Conservation (phyloP, 148 eudicot genomes). For the Amaranthus hypochondriacus region DNA sequence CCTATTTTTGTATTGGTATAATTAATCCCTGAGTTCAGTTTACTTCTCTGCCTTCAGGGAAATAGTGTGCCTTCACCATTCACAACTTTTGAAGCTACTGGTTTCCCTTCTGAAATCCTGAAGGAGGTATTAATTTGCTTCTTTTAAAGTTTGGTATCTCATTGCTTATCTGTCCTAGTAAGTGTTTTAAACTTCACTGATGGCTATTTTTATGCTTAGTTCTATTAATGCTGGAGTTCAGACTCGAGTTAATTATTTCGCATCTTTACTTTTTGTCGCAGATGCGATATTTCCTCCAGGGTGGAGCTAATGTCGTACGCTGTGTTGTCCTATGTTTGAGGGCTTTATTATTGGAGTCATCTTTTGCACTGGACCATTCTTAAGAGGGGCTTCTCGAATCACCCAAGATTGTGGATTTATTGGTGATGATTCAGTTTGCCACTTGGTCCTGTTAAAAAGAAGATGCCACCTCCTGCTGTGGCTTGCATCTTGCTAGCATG, state of each 20-base stretch:
- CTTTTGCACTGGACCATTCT: slow-evolving; percentile 59
- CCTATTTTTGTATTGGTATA: background rate
- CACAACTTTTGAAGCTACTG: slow-evolving; percentile 71
- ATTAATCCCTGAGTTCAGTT: background rate
- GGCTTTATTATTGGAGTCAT: slow-evolving; percentile 63
- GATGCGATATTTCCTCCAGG: slow-evolving; percentile 99
- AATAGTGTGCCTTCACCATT: slow-evolving; percentile 69
- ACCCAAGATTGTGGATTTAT: slow-evolving; percentile 55
- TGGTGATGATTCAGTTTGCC: slow-evolving; percentile 82
- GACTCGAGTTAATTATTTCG: slow-evolving; percentile 51
- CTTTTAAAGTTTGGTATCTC: slow-evolving; percentile 14
- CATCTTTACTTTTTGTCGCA: slow-evolving; percentile 69
- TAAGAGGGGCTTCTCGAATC: slow-evolving; percentile 79
- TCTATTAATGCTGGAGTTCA: slow-evolving; percentile 47
- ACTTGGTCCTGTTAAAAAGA: slow-evolving; percentile 65
- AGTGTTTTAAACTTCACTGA: slow-evolving; percentile 30
- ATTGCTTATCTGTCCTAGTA: slow-evolving; percentile 18
- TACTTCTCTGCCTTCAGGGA: slow-evolving; percentile 43
- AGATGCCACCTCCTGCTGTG: slow-evolving; percentile 70
- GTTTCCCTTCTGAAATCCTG: slow-evolving; percentile 75
- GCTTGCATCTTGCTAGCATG: slow-evolving; percentile 75
- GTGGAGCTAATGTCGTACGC: slow-evolving; percentile 99
- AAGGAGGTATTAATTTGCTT: slow-evolving; percentile 56
- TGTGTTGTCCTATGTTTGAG: slow-evolving; percentile 74
- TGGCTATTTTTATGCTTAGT: slow-evolving; percentile 28